Conservation (phyloP, 768 basidiomycete species). For the Pisolithus albus region DNA sequence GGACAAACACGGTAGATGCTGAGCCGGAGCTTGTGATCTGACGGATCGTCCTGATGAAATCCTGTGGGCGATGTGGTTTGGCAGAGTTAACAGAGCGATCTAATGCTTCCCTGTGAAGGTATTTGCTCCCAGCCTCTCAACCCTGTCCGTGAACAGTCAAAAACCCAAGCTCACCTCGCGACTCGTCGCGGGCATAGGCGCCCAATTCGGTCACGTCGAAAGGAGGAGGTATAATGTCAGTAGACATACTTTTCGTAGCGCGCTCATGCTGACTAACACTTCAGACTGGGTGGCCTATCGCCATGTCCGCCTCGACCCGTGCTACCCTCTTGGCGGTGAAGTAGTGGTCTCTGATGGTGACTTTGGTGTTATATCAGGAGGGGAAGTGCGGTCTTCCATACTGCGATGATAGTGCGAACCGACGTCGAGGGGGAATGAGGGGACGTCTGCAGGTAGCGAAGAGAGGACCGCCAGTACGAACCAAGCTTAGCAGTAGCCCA, state of each 20-base stretch:
- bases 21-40: conserved; percentile 50
- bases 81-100: conserved; percentile 50
- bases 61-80: conserved; percentile 43
- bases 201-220: conserved; percentile 42
- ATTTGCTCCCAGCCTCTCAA: conserved; percentile 84
- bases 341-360: conserved; percentile 34
- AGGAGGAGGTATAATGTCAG: conserved; percentile 36
- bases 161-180: conserved; percentile 47
- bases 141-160: conserved; percentile 81
- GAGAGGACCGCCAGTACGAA: conserved; percentile 28
- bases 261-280: conserved; percentile 11
- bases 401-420: conserved; percentile 69
- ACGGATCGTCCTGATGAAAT: conserved; percentile 63
- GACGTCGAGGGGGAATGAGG: conserved; percentile 68
- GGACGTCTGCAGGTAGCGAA: conserved; percentile 58
- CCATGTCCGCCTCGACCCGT: conserved; percentile 13
- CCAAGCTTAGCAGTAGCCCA: too few relatives aligned
- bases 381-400: too few relatives aligned
- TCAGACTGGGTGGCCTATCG: conserved; percentile 29
- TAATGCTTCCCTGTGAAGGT: conserved; percentile 66
- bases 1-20: conserved; percentile 70
- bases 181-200: too few relatives aligned
- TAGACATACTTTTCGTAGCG: conserved; percentile 10
- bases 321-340: conserved; percentile 29
- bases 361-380: conserved; percentile 26